Evolutionary conservation across 2,329 filamentous ascomycete genomes (phyloP), one percentile per base, ranked within the genome.

Genomic region (Samsoniella hepiali): DNA sequence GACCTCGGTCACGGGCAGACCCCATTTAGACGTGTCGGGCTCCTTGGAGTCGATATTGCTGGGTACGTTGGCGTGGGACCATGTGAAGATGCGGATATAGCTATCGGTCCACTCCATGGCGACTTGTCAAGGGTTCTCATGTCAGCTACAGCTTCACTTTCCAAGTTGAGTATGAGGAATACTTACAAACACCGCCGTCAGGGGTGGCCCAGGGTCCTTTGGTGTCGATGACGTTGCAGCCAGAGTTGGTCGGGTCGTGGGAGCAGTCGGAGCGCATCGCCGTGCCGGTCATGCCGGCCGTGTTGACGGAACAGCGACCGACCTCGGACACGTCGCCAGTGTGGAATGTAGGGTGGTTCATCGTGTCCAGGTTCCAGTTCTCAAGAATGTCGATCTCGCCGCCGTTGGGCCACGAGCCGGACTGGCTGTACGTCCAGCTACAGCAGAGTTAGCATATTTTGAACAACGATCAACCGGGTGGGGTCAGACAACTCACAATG

Each of bases 351-450:
- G 89, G 79, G 53, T 76, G 73, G 73, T 88, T 86, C 45, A 73
- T 72, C 1, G 72, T 67, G 36, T 82, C 77, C 53, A 77, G 69
- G 72, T 89, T 88, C 71, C 87, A 86, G 51, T 82, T 82, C 74
- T 90, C 87, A 67, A 88, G 84, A 63, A 90, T 84, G 69, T 89
- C 86, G 65, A 89, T 81, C 73, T 89, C 87, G 61, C 86, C 87
- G 62, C 78, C 77, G 31, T 72, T 73, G 3, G 86, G 86, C 86
- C 87, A 89, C 65, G 80, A 73, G 32, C 72, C 69, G 10, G 22
- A 22, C 22, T 22, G 22, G 22, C 80, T 80, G 38, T 76, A 77
- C 64, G 80, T 76, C 81, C 55, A 57, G 22, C 22, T 22, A 22
- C 22, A 22, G 22, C 22, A 22, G 22, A 22, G 22, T 22, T 22